Base-by-base conservation (phyloP, 768 basidiomycete species). In the Gloeostereum incarnatum region DNA sequence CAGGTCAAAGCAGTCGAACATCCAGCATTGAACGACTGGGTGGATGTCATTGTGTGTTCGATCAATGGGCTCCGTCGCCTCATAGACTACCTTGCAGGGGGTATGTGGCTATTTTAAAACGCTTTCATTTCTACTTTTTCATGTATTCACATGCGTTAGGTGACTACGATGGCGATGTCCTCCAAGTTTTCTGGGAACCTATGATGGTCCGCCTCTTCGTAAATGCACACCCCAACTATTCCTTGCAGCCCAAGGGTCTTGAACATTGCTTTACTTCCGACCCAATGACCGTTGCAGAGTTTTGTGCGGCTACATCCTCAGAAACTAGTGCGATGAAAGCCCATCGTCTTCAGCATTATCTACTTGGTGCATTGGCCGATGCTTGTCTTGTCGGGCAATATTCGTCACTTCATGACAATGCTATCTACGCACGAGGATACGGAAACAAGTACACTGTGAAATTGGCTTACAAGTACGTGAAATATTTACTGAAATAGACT, bases 101-200 rank as follows among this genome's bases (percentile, higher is more conserved):
- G 80, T 76, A 40, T 32, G 61, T 47, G 7, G 11, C 26, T 26
- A 7, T 41, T 16, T 17, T n/a, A 20, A 22, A 17, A 21, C 18
- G 17, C 1, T 16, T 40, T 21, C 14, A 40, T 13, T 36, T 35
- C 19, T 5, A 6, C 8, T 13, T 18, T 38, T 35, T 8, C 16
- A 10, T 3, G 32, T 37, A 19, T 24, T 32, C 18, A 38, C 25
- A 17, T 29, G 6, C 4, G 30, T 11, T 36, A 75, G 80, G 81
- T 16, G 82, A 84, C 44, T 82, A 82, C 45, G 82, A 84, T 45
- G 82, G 82, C 1, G 81, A 82, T 43, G 75, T 68, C 13, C 70
- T 67, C 3, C 54, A 66, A 5, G 67, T 72, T 1, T 75, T 78
- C 22, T 82, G 74, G 70, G 63, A 79, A 20, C 71, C 71, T 0